Evolutionary conservation across 441 rosid genomes (phyloP).

Genomic region (Croton laevigatus): DNA sequence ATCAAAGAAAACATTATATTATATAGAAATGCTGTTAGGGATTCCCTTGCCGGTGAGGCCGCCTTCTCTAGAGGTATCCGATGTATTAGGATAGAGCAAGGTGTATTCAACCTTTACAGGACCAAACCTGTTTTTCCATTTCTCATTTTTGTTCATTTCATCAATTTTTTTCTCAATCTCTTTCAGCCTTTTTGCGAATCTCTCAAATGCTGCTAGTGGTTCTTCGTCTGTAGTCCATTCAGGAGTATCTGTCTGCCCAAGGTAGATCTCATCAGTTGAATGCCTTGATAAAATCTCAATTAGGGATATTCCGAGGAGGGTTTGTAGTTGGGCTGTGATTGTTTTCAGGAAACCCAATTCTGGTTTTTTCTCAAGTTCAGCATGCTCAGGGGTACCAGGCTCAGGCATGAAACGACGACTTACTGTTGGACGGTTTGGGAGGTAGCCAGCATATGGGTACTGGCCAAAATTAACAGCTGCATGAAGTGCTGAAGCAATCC

Average conservation of each 20-base stretch:
- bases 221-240: conserved; percentile 74
- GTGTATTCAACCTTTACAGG: conserved; percentile 75
- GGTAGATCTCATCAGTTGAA: conserved; percentile 71
- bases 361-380: conserved; percentile 48
- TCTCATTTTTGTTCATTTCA: conserved; percentile 50
- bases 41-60: conserved; percentile 85
- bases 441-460: conserved; percentile 84
- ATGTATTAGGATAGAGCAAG: conserved; percentile 61
- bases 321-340: conserved; percentile 72
- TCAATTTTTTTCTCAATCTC: conserved; percentile 53
- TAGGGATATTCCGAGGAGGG: conserved; percentile 72
- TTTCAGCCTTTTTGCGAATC: conserved; percentile 47
- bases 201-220: conserved; percentile 51
- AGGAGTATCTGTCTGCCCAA: conserved; percentile 66
- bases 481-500: conserved; percentile 90
- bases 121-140: conserved; percentile 69
- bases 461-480: conserved; percentile 95
- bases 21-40: conserved; percentile 81
- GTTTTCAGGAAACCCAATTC: conserved; percentile 65
- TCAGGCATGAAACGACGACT: conserved; percentile 93
- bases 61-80: conserved; percentile 51
- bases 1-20: not conserved
- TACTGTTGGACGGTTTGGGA: conserved; percentile 81
- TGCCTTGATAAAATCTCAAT: conserved; percentile 77
- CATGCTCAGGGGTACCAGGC: conserved; percentile 62